Evolutionary conservation across 2,329 filamentous ascomycete genomes (phyloP).

Genomic region (Trichophyton verrucosum): DNA sequence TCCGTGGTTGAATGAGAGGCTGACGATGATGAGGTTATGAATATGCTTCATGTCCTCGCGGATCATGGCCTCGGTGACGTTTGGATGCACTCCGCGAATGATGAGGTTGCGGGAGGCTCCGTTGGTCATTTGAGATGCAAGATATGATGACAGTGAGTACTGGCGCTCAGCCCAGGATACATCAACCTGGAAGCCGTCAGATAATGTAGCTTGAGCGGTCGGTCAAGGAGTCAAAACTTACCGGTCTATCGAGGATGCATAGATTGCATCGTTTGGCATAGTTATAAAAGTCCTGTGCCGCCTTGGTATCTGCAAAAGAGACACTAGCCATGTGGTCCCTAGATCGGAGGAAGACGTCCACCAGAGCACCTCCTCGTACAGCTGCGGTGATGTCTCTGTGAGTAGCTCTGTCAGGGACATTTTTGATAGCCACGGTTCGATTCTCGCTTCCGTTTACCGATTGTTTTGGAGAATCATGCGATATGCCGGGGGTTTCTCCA

Average conservation of each 20-base stretch:
- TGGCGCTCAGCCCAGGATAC: conserved; percentile 60
- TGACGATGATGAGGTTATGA: conserved; percentile 61
- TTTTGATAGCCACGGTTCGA: conserved; percentile 43
- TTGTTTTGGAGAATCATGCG: conserved; percentile 12
- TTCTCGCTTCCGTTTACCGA: conserved; percentile 9
- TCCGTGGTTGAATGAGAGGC: conserved; percentile 45
- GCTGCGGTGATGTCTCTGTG: conserved; percentile 53
- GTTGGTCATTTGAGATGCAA: conserved; percentile 49
- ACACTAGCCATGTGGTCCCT: conserved; percentile 51
- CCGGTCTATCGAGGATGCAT: conserved; percentile 56
- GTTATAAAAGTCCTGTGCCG: conserved; percentile 53
- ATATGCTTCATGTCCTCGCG: conserved; percentile 70
- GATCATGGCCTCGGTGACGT: conserved; percentile 51
- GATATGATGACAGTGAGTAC: conserved; percentile 50
- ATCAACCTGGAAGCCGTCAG: conserved; percentile 43
- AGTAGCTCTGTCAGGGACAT: conserved; percentile 50
- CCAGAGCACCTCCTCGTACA: conserved; percentile 56
- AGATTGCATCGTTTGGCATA: conserved; percentile 54
- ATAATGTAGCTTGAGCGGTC: too few relatives aligned
- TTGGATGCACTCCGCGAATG: conserved; percentile 46
- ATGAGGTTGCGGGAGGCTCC: conserved; percentile 66
- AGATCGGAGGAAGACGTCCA: conserved; percentile 53
- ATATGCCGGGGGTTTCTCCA: conserved; percentile 12
- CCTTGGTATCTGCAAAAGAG: conserved; percentile 54
- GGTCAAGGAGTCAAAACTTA: conserved; percentile 28